A percentile compares a stretch with the other conserved stretches of the same genome.
phyloP scores from a whole-genome alignment of 2,329 filamentous ascomycete species.

The Penicillium paneum region DNA sequence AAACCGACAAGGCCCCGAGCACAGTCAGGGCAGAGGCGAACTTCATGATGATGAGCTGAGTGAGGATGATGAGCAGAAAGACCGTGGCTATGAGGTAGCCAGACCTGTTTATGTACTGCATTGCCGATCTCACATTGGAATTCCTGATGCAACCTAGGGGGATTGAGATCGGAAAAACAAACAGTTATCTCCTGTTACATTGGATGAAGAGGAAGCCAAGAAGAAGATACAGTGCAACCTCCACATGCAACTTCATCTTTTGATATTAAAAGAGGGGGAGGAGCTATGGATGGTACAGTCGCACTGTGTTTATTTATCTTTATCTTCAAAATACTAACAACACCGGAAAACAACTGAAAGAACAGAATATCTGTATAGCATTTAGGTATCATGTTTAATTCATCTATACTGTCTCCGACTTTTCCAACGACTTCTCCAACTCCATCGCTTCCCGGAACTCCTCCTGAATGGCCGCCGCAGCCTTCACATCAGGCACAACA shows the following conservation, averaged over 20 bases:
- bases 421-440: slow-evolving; percentile 35
- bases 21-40: slow-evolving; percentile 25
- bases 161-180: not conserved
- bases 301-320: not conserved
- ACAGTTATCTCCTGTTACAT: not conserved
- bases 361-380: not conserved
- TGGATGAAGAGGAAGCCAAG: not conserved
- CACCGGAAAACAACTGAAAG: not conserved
- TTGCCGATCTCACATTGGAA: slow-evolving; percentile 19
- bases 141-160: not conserved
- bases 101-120: slow-evolving; percentile 18
- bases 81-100: not conserved
- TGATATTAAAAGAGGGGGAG: not conserved
- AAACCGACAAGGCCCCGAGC: slow-evolving; percentile 34
- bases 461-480: slow-evolving; percentile 34
- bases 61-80: not conserved
- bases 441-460: slow-evolving; percentile 40
- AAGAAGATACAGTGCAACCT: slow-evolving; percentile 10
- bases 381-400: slow-evolving; percentile 1
- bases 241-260: slow-evolving; percentile 12
- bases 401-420: slow-evolving; percentile 17
- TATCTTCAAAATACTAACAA: not conserved
- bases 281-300: not conserved
- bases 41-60: slow-evolving; percentile 25
- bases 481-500: slow-evolving; percentile 45